Evolutionary conservation across 768 basidiomycete genomes (phyloP), one percentile per base, ranked within the genome.

Genomic region (Cyathus striatus): DNA sequence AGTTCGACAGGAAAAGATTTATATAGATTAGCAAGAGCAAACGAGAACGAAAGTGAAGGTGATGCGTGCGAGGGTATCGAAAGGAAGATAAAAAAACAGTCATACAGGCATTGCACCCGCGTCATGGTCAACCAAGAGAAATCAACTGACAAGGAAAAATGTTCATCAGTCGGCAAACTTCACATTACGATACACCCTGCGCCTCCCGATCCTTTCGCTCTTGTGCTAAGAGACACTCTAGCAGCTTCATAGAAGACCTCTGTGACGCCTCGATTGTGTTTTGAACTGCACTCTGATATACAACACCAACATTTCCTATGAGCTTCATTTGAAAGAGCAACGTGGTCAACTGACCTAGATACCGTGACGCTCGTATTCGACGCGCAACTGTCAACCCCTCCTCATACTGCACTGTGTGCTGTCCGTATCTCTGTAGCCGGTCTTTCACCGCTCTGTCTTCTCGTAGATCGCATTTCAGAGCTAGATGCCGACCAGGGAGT

Each of bases 171-270:
- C 30, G 30, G 12, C 30, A 32, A 41, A n/a, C n/a, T n/a, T 77
- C 70, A 86, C 78, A 81, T 76, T 48, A 86, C 61, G 42, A 78
- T 57, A 58, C 86, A 89, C 38, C 72, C 62, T 21, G 63, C 59
- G 33, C 74, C 74, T 18, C 67, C 67, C 24, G 82, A 60, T 6
- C 83, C 81, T 59, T 81, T 86, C n/a, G 83, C 64, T 34, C 84
- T 75, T 18, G 85, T 84, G 48, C 76, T 80, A 44, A 93, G 63
- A 21, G 90, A 88, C 9, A 91, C 89, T 2, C 90, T 80, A 0
- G 90, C 90, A 4, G 89, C 88, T 59, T 97, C 95, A 51, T 88
- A 78, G 56, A 98, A 93, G 6, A 94, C 92, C 59, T 98, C 94
- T 22, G 79, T 73, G 9, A 98, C 93, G 3, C 95, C 95, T 38